Base-by-base conservation (phyloP, 2,329 filamentous ascomycete genomes). In the Colletotrichum sp. region DNA sequence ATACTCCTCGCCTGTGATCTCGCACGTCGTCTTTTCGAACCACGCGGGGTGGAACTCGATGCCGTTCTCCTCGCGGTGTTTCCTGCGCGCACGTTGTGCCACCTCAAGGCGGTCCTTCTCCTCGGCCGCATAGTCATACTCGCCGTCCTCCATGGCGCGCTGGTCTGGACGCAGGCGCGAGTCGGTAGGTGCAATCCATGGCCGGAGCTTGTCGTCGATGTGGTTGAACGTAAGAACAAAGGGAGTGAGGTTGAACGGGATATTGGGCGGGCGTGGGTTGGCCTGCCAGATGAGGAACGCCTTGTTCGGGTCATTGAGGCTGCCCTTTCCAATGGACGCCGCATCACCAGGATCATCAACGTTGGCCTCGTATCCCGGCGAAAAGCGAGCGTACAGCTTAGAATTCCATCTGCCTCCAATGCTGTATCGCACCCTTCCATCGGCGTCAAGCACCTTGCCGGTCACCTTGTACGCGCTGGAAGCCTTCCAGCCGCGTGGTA, bases 381-480 rank as follows among this genome's bases (percentile, higher is more conserved):
- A 98, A 78, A 96, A 90, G 32, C 97, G 95, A 8, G 96, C 97
- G 83, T 98, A 99, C 74, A 99, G 93, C 85, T 96, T 98, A 82
- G 98, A 97, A 84, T 99, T 99, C 97, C 97, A 99, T 44, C 96
- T 93, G 2, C 97, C 97, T 55, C 96, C 97, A 77, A 99, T 92
- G 83, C 94, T 96, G 91, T 97, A 96, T 69, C 94, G 92, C 11
- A 97, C 95, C 44, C 93, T 92, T n/a, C 96, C 96, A 63, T 92
- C 88, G 6, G 91, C 88, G 81, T 97, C 96, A 67, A 96, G 89
- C 6, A 98, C 94, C 85, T 96, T 97, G 77, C 97, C 97, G 1
- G 92, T 90, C 44, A 99, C 93, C 81, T 98, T 94, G 84, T 96
- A 98, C 2, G 96, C 96, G 69, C 95, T 98, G 0, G 94, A 95